Evolutionary conservation across 441 rosid genomes (phyloP).

Genomic region (Populus hybrid): DNA sequence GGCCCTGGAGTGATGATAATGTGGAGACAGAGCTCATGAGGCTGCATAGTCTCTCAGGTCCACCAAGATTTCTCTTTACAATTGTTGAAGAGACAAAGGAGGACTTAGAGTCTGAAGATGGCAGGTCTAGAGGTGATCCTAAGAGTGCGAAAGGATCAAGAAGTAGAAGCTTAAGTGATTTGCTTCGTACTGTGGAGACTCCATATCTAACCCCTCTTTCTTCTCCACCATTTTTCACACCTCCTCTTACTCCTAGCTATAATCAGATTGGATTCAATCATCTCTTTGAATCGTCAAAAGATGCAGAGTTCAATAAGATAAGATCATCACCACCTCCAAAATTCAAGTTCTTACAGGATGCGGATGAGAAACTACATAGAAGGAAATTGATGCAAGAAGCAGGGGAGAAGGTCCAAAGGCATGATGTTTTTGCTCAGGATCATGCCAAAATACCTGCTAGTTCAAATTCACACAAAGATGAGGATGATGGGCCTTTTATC

Average conservation of each 20-base stretch:
- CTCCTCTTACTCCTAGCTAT: conserved; percentile 63
- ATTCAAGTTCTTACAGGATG: conserved; percentile 90
- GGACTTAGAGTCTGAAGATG: conserved; percentile 48
- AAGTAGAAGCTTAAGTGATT: conserved; percentile 73
- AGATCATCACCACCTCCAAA: conserved; percentile 76
- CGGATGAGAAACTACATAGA: conserved; percentile 74
- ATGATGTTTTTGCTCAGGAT: conserved; percentile 17
- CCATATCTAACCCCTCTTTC: conserved; percentile 88
- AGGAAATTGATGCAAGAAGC: conserved; percentile 42
- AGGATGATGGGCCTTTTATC: conserved; percentile 55
- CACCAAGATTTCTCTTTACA: conserved; percentile 83
- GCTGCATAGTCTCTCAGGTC: conserved; percentile 54
- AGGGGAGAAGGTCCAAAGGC: conserved; percentile 21
- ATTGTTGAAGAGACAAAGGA: conserved; percentile 68
- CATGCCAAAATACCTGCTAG: conserved; percentile 19
- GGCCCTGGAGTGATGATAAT: conserved; percentile 34
- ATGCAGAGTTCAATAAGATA: conserved; percentile 71
- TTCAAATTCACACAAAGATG: conserved; percentile 36
- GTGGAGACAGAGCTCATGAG: conserved; percentile 49
- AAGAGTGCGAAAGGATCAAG: conserved; percentile 44
- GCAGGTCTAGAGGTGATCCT: conserved; percentile 40
- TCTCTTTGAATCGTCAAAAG: conserved; percentile 54
- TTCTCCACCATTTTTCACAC: conserved; percentile 87
- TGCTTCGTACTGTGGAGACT: conserved; percentile 64
- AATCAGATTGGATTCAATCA: conserved; percentile 40